Percentiles rank a stretch among this genome's conserved stretches.
These are phyloP conservation scores for Syzygium oleosum DNA, from an alignment of 345 rosid species.

Conservation along the genomic window DNA sequence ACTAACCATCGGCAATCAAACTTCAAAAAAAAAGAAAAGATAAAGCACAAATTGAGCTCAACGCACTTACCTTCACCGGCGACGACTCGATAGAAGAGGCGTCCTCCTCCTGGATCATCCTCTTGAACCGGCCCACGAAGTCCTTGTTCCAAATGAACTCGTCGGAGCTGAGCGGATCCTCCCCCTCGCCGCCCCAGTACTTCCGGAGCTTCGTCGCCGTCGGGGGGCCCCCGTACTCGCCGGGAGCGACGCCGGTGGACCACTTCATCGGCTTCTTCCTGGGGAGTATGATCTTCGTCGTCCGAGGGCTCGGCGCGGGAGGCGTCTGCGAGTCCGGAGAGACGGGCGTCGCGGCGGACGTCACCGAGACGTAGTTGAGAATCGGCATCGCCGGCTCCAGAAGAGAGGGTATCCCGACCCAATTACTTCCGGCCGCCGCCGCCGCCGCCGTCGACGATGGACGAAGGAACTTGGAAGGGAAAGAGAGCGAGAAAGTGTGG, in stretches of 20 bases:
- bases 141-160: slow-evolving; percentile 93
- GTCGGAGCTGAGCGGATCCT: slow-evolving; percentile 81
- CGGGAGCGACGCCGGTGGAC: slow-evolving; percentile 92
- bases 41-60: not conserved
- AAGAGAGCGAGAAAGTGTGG: not conserved
- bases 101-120: slow-evolving; percentile 35
- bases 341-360: slow-evolving; percentile 40
- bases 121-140: slow-evolving; percentile 72
- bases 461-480: not conserved
- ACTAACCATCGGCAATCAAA: not conserved
- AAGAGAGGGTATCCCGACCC: not conserved
- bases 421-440: not conserved
- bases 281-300: slow-evolving; percentile 69
- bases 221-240: slow-evolving; percentile 91
- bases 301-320: slow-evolving; percentile 21
- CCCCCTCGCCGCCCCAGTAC: slow-evolving; percentile 84
- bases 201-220: slow-evolving; percentile 62
- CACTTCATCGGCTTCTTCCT: slow-evolving; percentile 77
- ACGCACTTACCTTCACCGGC: slow-evolving; percentile 38
- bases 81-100: slow-evolving; percentile 11
- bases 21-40: not conserved
- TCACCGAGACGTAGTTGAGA: slow-evolving; percentile 46
- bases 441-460: not conserved
- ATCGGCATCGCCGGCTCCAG: slow-evolving; percentile 41
- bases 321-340: slow-evolving; percentile 36